Base-by-base conservation (phyloP, 768 basidiomycete genomes). In the Fomitopsis serialis region DNA sequence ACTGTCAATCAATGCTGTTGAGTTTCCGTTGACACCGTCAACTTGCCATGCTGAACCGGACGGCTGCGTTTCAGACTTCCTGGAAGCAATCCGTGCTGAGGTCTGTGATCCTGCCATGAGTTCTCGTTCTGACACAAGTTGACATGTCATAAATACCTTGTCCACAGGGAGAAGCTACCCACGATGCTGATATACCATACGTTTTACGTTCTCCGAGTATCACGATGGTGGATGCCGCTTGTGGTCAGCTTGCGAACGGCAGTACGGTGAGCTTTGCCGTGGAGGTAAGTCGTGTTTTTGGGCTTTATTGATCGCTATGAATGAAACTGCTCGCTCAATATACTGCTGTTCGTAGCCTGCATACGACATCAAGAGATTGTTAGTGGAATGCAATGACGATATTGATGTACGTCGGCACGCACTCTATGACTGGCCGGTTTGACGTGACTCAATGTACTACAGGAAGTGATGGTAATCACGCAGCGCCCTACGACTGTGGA, bases 391-490 rank as follows among this genome's bases (percentile, higher is more conserved):
- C 27, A 72, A 78, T 43, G 73, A 78, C 48, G 78, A 78, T 8
- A 70, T 78, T 19, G 78, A 80, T 61, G 79, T 78, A 48, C 6
- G 69, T 59, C 9, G 5, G 11, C 11, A 5, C 11, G 6, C 6
- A 6, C 29, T 32, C 11, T 32, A 47, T 40, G 42, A n/a, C 48
- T 25, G 52, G 50, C 17, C 37, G 10, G 22, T 32, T 47, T 21
- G 42, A 23, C n/a, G 17, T 23, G 35, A 29, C 40, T 36, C 12
- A 49, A 24, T 25, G 3, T 11, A 17, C 19, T 29, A 1, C 46
- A 81, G 79, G 79, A 80, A 62, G 72, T 79, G 9, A 60, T 79
- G 56, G 64, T 79, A 17, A 65, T 63, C n/a, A 9, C 29, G 7
- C 0, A 40, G 15, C 15, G 15, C 15, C 4, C 19, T 17, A 6